Evolutionary conservation across 495 filamentous ascomycete species (phyloP).

Genomic region (Sordaria brevicollis): DNA sequence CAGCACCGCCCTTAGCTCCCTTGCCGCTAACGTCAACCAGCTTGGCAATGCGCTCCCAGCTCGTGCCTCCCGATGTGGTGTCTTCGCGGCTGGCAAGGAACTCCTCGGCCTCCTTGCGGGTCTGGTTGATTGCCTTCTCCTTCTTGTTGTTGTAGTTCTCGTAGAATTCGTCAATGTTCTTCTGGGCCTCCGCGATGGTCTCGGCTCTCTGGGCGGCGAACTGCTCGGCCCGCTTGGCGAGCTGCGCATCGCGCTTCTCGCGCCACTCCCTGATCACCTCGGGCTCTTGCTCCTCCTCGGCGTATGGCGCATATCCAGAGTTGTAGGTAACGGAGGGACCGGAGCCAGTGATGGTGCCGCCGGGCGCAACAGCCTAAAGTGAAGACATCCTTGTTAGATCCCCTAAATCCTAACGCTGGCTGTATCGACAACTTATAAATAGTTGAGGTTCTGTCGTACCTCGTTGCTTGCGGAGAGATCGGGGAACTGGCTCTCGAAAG

Average conservation of each 20-base stretch:
- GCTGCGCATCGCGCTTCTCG: conserved; percentile 67
- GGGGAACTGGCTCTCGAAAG: conserved; percentile 82
- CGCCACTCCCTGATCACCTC: conserved; percentile 89
- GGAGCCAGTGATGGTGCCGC: conserved; percentile 73
- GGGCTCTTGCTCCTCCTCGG: conserved; percentile 65
- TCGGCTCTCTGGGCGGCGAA: conserved; percentile 67
- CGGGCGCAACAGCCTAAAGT: conserved; percentile 70
- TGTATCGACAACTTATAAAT: background rate
- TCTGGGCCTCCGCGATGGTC: conserved; percentile 73
- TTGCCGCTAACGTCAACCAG: conserved; percentile 94
- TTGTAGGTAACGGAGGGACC: conserved; percentile 54
- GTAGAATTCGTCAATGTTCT: conserved; percentile 97
- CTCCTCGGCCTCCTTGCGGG: conserved; percentile 84
- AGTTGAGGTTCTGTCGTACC: conserved; percentile 37
- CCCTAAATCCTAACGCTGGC: background rate
- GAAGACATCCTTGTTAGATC: conserved; percentile 11
- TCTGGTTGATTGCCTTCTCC: conserved; percentile 79
- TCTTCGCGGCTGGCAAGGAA: conserved; percentile 84
- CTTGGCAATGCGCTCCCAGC: conserved; percentile 97
- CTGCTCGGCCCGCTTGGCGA: conserved; percentile 66
- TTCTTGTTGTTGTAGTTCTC: conserved; percentile 97
- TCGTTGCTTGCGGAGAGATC: conserved; percentile 71
- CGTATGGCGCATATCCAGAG: conserved; percentile 48
- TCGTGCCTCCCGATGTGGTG: conserved; percentile 85
- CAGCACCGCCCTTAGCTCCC: conserved; percentile 71